Evolutionary conservation across 2,329 filamentous ascomycete species (phyloP).

Genomic region (Botryotinia convoluta): DNA sequence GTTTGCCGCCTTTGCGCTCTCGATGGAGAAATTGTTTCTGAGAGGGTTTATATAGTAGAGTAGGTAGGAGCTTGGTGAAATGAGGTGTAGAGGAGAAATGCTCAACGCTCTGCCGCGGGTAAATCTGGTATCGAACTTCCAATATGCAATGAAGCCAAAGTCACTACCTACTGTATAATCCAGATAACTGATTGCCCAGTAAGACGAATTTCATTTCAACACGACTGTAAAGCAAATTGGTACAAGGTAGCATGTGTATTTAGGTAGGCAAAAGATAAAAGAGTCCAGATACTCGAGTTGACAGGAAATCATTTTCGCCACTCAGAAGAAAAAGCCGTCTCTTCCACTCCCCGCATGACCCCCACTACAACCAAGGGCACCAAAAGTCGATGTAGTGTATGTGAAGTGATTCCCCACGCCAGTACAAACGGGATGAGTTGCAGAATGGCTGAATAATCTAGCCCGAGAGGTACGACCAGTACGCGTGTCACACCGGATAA

Average conservation of each 20-base stretch:
- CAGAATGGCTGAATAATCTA: constrained; percentile 9
- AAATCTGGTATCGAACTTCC: not conserved
- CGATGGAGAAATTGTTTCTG: not conserved
- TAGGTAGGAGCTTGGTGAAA: not conserved
- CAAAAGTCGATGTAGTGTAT: not conserved
- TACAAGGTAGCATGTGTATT: not conserved
- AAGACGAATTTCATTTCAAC: not conserved
- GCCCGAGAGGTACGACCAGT: not conserved
- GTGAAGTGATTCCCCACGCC: not conserved
- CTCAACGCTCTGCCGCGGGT: not conserved
- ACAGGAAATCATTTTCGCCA: not conserved
- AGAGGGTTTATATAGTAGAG: not conserved
- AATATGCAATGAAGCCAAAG: not conserved
- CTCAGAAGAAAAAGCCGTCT: not conserved
- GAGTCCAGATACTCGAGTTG: not conserved
- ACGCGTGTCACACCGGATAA: not conserved
- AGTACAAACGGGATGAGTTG: constrained; percentile 5
- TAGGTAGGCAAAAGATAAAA: not conserved
- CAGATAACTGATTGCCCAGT: not conserved
- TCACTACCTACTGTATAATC: not conserved
- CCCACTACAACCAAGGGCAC: not conserved
- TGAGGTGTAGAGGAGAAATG: not conserved
- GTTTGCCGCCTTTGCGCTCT: not conserved
- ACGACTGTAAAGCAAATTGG: not conserved
- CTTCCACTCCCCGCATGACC: not conserved